Base-by-base conservation (phyloP, 1,284 basidiomycete species). In the Rugiboletus extremiorientalis region DNA sequence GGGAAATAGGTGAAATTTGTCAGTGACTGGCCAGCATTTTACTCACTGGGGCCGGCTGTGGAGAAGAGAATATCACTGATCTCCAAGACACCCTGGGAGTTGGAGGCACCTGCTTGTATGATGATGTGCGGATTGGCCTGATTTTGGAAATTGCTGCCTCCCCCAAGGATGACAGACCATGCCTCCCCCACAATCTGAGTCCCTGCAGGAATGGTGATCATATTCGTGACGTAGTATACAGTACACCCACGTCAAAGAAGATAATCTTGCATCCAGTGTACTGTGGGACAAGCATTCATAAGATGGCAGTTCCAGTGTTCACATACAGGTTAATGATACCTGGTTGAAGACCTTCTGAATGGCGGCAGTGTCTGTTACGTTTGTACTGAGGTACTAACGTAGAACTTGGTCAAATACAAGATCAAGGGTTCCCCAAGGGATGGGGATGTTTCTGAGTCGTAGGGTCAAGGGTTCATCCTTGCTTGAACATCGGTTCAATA, bases 181-280 rank as follows among this genome's bases (percentile, higher is more conserved):
- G 77, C 78, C 62, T 86, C 84, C 15, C 84, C 84, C 11, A 82
- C 77, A 28, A 86, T 67, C 44, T 77, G 77, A 1, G 78, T 76
- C 23, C 81, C 82, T 1, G 78, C 74, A 16, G 84, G 84, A 52
- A 86, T 79, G 7, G 69, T 75, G 61, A 86, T 78, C 9, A 84
- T 85, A 43, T 76, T 66, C 28, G 78, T 74, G 56, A 85, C 74
- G 34, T 82, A 69, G 71, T 85, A 85, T 12, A 31, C 71, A 92
- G 93, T 16, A 74, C 75, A 3, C 80, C 80, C 0, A 77, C 75
- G 50, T 81, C 77, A 63, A 84, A 81, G 72, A 79, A 84, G 59
- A 83, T 78, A 63, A 83, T 79, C 64, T 78, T 82, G 76, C 80
- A 83, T 31, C 81, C 81, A 43, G 80, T 71, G 51, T 73, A 82